Evolutionary conservation across 257 asterid genomes (phyloP), one percentile per base, ranked within the genome.

Genomic region (Nemophila menziesii): DNA sequence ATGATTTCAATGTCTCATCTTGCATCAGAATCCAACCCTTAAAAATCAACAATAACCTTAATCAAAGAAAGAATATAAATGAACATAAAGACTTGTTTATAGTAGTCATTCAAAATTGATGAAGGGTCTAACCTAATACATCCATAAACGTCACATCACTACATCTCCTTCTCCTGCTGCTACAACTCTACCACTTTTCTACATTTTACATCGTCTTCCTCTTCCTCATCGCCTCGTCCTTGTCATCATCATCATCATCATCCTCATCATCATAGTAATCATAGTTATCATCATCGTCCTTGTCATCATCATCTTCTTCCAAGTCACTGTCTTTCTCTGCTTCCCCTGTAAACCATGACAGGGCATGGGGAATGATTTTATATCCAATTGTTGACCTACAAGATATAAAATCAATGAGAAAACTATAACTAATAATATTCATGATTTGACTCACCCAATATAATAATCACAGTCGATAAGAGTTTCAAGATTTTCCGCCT

Each of bases 321-420:
- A 67, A 26, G 33, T 75, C 92, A 1, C 52, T 76, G 49, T 65
- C 70, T 33, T 86, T 83, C 9, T 65, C 85, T 39, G 94, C 94
- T 59, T 82, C 96, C 13, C 96, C 94, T 1, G 96, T 86, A 63
- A 74, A 86, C 96, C 96, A 86, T 44, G 94, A 82, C 9, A 86
- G 92, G 0, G 94, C 96, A 74, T 76, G 94, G 33, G 96, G 90
- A 42, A 86, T 86, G 21, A 82, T 79, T 62, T 79, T 76, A 46
- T 86, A 92, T 6, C 96, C 74, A 44, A 86, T 76, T 0, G 96
- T 77, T 22, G 96, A 78, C 49, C 93, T 85, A 63, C 60, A 68
- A 33, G 26, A 43, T 3, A 1, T 34, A 20, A 20, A 39, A 37
- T 12, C n/a, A n/a, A n/a, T n/a, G 13, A 29, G 14, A 49, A 19